These are phyloP conservation scores for Trebouxiophyceae sp. DNA, from an alignment of 163 green algal genomes.

Conservation along the genomic window DNA sequence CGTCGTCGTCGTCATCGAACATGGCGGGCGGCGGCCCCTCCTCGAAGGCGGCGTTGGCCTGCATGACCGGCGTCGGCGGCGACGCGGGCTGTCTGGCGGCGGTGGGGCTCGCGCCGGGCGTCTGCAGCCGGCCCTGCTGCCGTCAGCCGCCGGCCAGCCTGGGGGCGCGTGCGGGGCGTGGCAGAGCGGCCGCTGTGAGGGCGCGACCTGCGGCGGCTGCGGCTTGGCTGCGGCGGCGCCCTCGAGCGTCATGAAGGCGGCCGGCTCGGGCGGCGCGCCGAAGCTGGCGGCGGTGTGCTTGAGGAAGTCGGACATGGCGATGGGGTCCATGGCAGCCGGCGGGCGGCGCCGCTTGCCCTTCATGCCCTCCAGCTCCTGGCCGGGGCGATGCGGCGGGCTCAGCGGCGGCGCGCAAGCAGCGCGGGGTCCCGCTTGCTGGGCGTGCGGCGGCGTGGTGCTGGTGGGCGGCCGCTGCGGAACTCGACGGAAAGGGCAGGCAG, in stretches of 20 bases:
- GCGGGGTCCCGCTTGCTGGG: no score
- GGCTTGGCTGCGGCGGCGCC: neutral
- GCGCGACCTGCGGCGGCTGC: no score
- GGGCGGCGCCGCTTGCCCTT: neutral
- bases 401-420: no score
- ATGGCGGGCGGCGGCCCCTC: neutral
- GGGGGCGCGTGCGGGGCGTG: no score
- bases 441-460: no score
- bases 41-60: neutral
- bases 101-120: no score
- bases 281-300: neutral
- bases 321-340: neutral
- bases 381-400: no score
- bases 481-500: neutral
- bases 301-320: neutral
- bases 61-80: neutral
- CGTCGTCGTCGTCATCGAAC: neutral
- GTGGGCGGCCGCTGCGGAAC: no score
- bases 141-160: no score
- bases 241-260: neutral
- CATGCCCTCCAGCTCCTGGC: neutral
- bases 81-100: neutral
- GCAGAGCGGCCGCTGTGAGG: no score
- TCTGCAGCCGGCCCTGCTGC: no score
- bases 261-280: neutral